A percentile compares a stretch with the other conserved stretches of the same genome.
These are phyloP conservation scores for Rhizopogon vinicolor DNA, from an alignment of 768 basidiomycete genomes.

Conservation along the genomic window DNA sequence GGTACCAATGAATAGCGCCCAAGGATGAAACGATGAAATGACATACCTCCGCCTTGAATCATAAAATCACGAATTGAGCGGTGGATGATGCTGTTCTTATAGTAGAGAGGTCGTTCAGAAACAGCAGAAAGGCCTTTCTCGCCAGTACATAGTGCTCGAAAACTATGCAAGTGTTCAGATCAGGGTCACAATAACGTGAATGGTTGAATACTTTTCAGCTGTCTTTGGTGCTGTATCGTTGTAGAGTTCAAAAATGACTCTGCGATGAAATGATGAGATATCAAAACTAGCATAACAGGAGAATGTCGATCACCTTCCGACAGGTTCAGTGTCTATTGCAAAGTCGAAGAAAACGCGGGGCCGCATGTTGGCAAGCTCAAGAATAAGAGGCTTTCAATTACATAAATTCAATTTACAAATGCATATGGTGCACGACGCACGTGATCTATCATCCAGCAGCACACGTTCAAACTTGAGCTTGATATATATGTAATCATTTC, in stretches of 20 bases:
- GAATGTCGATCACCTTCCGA: conserved; percentile 46
- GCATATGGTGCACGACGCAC: not conserved
- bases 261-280: conserved; percentile 21
- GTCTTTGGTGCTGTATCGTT: conserved; percentile 71
- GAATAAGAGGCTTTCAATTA: too few species aligned
- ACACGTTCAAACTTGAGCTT: too few species aligned
- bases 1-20: conserved; percentile 1
- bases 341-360: conserved; percentile 72
- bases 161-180: conserved; percentile 41
- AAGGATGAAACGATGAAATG: not conserved
- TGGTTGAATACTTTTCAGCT: conserved; percentile 62
- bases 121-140: conserved; percentile 69
- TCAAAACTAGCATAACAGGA: not conserved
- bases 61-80: conserved; percentile 77
- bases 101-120: conserved; percentile 70
- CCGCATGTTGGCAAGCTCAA: conserved; percentile 11
- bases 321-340: conserved; percentile 40
- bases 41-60: conserved; percentile 74
- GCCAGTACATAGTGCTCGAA: conserved; percentile 82
- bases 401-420: too few species aligned
- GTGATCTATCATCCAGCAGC: not conserved
- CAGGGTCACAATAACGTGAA: not conserved
- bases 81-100: conserved; percentile 77
- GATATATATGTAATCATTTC: too few species aligned
- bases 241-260: conserved; percentile 74